Evolutionary conservation across 2,329 filamentous ascomycete species (phyloP), one percentile per base, ranked within the genome.

Genomic region (Fusarium zealandicum): DNA sequence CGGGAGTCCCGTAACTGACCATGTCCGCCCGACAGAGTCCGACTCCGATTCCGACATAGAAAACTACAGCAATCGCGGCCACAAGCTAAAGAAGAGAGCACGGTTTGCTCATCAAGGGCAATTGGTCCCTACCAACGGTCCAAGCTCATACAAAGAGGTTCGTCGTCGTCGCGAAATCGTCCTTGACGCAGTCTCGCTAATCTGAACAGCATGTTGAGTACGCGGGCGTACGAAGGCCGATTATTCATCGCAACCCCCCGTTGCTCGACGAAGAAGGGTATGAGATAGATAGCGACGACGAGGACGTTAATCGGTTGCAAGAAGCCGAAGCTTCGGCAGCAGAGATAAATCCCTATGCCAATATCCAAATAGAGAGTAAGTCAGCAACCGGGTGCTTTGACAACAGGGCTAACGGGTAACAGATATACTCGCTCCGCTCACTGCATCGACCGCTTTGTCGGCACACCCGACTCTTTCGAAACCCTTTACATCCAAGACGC

Each of bases 261-360:
- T 78, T 90, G 39, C 78, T 90, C 61, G 90, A 93, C 73, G 86
- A 90, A 38, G 90, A 93, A 64, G 90, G 90, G 59, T 92, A 90
- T 69, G 86, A 90, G 59, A 78, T 92, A 49, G 87, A 91, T 35
- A 88, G 85, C 69, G 86, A 88, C 57, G 88, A 91, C 54, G 87
- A 90, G 56, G 84, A 90, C 51, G 84, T 89, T 48, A 84, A 87
- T 35, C 82, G 80, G 51, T 72, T 85, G 17, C 81, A 82, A 59
- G 83, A 87, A 41, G 86, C 86, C 35, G 76, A 83, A 41, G 79
- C 84, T 38, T 76, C 82, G 4, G 85, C 86, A n/a, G 82, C 86
- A 30, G 86, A 90, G 60, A 81, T 88, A 43, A 87, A 95, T 64
- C 89, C 90, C 0, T 95, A 93, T 69, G 82, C 86, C 42, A 85